Evolutionary conservation across 1,139 yeast genomes (phyloP).

Genomic region (Blastobotrys raffinosifermentans): DNA sequence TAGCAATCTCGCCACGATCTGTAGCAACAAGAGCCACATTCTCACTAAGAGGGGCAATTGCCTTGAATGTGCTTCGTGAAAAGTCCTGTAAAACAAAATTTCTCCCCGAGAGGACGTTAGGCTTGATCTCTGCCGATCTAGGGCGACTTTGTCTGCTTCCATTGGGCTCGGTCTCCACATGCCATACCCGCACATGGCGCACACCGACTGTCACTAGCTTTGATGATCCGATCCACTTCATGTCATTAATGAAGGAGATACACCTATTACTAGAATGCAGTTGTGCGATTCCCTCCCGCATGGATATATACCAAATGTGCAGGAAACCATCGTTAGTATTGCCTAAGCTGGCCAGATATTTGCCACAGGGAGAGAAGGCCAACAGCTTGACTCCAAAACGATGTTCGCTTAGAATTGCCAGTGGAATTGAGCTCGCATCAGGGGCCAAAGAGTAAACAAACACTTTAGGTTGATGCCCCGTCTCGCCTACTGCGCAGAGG

Average conservation of each 20-base stretch:
- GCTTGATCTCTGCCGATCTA: constrained; percentile 21
- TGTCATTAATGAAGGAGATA: constrained; percentile 48
- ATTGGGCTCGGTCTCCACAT: constrained; percentile 24
- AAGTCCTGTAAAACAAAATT: constrained; percentile 50
- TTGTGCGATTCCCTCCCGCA: constrained; percentile 22
- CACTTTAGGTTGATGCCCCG: constrained; percentile 60
- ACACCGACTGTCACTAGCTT: constrained; percentile 50
- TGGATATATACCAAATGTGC: constrained; percentile 49
- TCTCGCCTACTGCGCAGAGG: constrained; percentile 59
- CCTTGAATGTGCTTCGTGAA: constrained; percentile 45
- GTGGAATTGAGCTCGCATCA: constrained; percentile 40
- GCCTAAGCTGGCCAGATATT: constrained; percentile 53
- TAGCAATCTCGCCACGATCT: constrained; percentile 38
- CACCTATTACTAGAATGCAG: constrained; percentile 51
- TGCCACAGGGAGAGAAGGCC: constrained; percentile 55
- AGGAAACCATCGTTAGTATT: constrained; percentile 59
- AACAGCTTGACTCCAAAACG: constrained; percentile 53
- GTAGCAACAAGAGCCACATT: constrained; percentile 39
- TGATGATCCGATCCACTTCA: constrained; percentile 50
- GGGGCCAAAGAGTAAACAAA: constrained; percentile 53
- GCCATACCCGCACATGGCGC: constrained; percentile 59
- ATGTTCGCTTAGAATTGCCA: constrained; percentile 53
- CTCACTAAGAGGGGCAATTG: constrained; percentile 33
- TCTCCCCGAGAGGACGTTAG: constrained; percentile 46
- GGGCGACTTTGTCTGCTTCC: not conserved